A percentile compares a stretch with the other conserved stretches of the same genome.
phyloP scores from a whole-genome alignment of 805 yeast genomes.

The Saturnispora sekii region DNA sequence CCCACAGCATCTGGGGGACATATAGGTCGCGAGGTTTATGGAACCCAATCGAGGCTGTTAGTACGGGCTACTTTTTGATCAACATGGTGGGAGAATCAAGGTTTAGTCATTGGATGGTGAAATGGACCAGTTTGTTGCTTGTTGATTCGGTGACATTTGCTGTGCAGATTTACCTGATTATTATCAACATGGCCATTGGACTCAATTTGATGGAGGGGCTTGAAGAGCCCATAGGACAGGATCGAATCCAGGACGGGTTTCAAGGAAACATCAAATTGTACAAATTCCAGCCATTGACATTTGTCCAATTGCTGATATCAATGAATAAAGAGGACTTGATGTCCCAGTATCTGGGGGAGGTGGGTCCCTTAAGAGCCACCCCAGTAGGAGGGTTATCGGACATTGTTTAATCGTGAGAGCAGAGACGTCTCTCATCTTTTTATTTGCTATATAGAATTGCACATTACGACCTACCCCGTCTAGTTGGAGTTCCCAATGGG shows the following conservation, averaged over 20 bases:
- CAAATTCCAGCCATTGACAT: slow-evolving; percentile 27
- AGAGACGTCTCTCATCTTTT: background rate
- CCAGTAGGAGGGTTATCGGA: background rate
- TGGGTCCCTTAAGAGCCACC: background rate
- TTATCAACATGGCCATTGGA: slow-evolving; percentile 25
- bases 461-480: background rate
- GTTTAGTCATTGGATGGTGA: slow-evolving; percentile 20
- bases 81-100: slow-evolving; percentile 39
- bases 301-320: slow-evolving; percentile 15
- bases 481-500: slow-evolving; percentile 45
- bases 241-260: slow-evolving; percentile 31
- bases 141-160: slow-evolving; percentile 25
- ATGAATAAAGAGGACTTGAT: slow-evolving; percentile 13
- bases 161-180: slow-evolving; percentile 24
- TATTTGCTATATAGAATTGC: slow-evolving; percentile 1
- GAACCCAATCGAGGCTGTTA: slow-evolving; percentile 15
- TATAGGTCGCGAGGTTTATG: background rate
- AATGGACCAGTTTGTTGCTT: slow-evolving; percentile 19
- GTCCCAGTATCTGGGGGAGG: slow-evolving; percentile 4
- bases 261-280: slow-evolving; percentile 33
- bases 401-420: background rate
- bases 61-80: slow-evolving; percentile 31
- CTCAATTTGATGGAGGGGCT: slow-evolving; percentile 21
- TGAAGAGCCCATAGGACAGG: slow-evolving; percentile 6
- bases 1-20: background rate